Evolutionary conservation across 1,284 basidiomycete genomes (phyloP).

Genomic region (Golubevia sp.): DNA sequence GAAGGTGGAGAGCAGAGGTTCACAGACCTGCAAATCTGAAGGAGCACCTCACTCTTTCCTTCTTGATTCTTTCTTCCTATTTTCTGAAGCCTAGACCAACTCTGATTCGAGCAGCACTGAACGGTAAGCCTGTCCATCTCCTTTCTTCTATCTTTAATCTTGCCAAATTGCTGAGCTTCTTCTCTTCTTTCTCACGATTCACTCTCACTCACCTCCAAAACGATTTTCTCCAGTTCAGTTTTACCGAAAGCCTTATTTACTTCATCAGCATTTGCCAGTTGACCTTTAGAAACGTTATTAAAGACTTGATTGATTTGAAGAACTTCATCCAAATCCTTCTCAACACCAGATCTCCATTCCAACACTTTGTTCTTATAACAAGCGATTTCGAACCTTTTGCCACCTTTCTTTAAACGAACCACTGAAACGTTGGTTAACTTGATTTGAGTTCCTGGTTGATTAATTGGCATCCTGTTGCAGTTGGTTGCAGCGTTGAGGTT

Average conservation of each 20-base stretch:
- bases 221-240: slow-evolving; percentile 73
- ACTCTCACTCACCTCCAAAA: slow-evolving; percentile 78
- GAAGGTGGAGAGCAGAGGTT: too few species aligned
- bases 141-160: too few species aligned
- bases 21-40: too few species aligned
- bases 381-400: slow-evolving; percentile 98
- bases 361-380: slow-evolving; percentile 99
- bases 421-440: slow-evolving; percentile 91
- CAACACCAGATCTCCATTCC: slow-evolving; percentile 90
- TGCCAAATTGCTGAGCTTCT: too few species aligned
- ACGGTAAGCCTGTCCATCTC: too few species aligned
- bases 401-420: slow-evolving; percentile 91
- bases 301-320: slow-evolving; percentile 97
- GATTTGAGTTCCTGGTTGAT: slow-evolving; percentile 60
- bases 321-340: slow-evolving; percentile 92
- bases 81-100: too few species aligned
- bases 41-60: too few species aligned
- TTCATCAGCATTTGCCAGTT: slow-evolving; percentile 84
- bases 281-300: slow-evolving; percentile 93
- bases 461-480: slow-evolving; percentile 28
- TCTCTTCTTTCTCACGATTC: too few species aligned
- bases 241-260: slow-evolving; percentile 89
- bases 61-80: too few species aligned
- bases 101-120: too few species aligned
- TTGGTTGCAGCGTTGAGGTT: too few species aligned